These are phyloP conservation scores for Jaapia argillacea DNA, from an alignment of 768 basidiomycete genomes.

Conservation along the genomic window DNA sequence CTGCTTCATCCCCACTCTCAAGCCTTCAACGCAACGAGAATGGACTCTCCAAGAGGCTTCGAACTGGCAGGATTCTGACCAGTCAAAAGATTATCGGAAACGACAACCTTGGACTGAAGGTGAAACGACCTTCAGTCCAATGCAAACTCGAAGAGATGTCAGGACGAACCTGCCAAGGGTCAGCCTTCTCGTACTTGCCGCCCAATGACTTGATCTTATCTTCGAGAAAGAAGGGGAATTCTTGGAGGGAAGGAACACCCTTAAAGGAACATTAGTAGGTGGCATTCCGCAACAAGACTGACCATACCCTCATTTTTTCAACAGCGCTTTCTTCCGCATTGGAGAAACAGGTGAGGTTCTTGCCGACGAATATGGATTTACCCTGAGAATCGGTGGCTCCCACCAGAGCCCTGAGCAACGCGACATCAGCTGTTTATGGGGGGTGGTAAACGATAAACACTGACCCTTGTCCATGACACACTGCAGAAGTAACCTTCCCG, in stretches of 20 bases:
- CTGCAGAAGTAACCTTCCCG: constrained; percentile 26
- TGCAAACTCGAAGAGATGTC: too few species aligned
- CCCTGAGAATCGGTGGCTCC: not conserved
- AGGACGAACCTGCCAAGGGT: constrained; percentile 22
- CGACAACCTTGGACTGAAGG: constrained; percentile 9
- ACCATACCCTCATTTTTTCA: constrained; percentile 3
- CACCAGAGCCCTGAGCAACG: not conserved
- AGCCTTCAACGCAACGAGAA: not conserved
- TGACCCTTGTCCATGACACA: constrained; percentile 23
- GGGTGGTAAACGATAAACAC: too few species aligned
- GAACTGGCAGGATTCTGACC: constrained; percentile 30
- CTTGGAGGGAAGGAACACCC: constrained; percentile 1
- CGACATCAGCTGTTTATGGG: too few species aligned
- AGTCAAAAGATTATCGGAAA: constrained; percentile 17
- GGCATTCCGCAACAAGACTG: too few species aligned
- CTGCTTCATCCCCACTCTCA: too few species aligned
- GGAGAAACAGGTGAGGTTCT: not conserved
- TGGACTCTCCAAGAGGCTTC: constrained; percentile 16
- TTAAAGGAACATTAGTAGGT: not conserved
- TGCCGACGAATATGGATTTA: not conserved
- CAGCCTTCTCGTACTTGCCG: constrained; percentile 22
- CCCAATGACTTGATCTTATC: constrained; percentile 28
- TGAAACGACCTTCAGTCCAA: too few species aligned
- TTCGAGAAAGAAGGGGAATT: constrained; percentile 31
- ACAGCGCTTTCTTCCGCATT: constrained; percentile 18